A percentile compares a stretch with the other conserved stretches of the same genome.
These are phyloP conservation scores for Fusarium sp. DNA, from an alignment of 2,329 filamentous ascomycete genomes.

Conservation along the genomic window DNA sequence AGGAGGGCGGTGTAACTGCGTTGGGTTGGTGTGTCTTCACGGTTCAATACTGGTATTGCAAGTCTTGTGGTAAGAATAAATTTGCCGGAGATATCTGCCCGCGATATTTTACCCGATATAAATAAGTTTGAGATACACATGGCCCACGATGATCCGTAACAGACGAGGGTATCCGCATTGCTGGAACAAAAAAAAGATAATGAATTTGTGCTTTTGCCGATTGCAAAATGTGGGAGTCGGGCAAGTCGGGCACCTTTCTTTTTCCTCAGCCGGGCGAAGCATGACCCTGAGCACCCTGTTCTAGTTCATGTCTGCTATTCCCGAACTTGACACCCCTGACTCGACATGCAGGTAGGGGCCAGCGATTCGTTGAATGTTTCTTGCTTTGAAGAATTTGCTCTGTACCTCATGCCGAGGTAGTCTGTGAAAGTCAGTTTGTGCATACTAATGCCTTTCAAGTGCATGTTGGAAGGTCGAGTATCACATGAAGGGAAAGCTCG, in stretches of 20 bases:
- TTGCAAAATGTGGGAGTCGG: constrained; percentile 6
- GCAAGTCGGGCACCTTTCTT: constrained; percentile 5
- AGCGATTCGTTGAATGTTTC: constrained; percentile 15
- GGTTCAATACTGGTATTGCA: not conserved
- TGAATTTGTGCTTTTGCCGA: not conserved
- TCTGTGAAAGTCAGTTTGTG: not conserved
- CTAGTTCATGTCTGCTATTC: constrained; percentile 26
- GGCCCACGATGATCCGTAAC: not conserved
- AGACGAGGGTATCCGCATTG: not conserved
- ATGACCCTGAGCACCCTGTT: constrained; percentile 1
- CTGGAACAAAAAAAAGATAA: constrained; percentile 1
- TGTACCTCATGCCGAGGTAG: constrained; percentile 27
- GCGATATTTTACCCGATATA: constrained; percentile 6
- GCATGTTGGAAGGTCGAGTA: not conserved
- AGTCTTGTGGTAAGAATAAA: not conserved
- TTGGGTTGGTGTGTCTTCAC: not conserved
- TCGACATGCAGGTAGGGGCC: constrained; percentile 18
- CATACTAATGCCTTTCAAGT: not conserved
- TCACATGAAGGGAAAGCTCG: not conserved
- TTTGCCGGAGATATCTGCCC: constrained; percentile 19
- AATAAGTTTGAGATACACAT: not conserved
- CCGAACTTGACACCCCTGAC: constrained; percentile 33
- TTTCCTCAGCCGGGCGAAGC: not conserved
- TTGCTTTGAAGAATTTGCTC: constrained; percentile 5
- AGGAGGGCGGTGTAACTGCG: constrained; percentile 8